phyloP scores from a whole-genome alignment of 768 basidiomycete species.

The Tylopilus subfusipes region DNA sequence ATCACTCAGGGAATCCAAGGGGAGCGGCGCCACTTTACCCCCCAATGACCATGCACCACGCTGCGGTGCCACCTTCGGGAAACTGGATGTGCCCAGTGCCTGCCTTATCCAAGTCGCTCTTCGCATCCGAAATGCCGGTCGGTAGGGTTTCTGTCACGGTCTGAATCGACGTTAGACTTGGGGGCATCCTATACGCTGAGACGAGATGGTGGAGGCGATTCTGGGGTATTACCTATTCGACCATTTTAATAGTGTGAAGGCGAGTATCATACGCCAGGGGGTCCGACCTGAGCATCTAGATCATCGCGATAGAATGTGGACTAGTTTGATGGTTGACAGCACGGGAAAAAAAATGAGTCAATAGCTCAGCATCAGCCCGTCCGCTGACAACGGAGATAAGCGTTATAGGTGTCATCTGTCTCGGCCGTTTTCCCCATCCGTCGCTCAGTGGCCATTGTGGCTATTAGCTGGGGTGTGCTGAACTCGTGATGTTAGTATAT shows the following conservation, averaged over 20 bases:
- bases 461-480: neutral
- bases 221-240: neutral
- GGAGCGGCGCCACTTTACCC: constrained; percentile 9
- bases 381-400: neutral
- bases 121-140: neutral
- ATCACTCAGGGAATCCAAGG: neutral
- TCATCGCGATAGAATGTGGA: neutral
- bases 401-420: neutral
- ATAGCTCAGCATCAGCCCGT: neutral
- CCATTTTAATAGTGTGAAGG: neutral
- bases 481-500: neutral
- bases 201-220: neutral
- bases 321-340: too few relatives aligned
- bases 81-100: constrained; percentile 9
- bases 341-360: neutral
- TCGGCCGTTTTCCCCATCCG: neutral
- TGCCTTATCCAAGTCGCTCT: neutral
- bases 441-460: neutral
- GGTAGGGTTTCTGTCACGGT: neutral
- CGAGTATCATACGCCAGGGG: neutral
- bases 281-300: neutral
- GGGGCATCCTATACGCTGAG: constrained; percentile 1
- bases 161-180: constrained; percentile 1
- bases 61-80: constrained; percentile 28
- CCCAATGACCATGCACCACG: constrained; percentile 26